Percentiles rank a stretch among this genome's conserved stretches.
These are phyloP conservation scores for Eleusine coracana DNA, from an alignment of 176 grass and related monocot species.

Conservation along the genomic window DNA sequence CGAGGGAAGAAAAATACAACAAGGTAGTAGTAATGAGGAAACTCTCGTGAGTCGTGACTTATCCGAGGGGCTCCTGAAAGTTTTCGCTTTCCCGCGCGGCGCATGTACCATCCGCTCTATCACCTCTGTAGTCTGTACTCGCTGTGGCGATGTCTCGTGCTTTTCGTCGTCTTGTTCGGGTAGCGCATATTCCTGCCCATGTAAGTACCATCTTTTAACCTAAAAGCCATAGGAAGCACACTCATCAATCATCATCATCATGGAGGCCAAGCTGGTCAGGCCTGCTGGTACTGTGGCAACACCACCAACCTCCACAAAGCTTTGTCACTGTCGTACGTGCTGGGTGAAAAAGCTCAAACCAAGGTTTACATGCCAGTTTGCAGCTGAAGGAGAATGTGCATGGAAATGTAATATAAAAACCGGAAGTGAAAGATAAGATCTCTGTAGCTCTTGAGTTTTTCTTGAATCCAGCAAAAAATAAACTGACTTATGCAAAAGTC, in stretches of 20 bases:
- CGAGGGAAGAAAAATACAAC: not conserved
- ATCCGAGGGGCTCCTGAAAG: not conserved
- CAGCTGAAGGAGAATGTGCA: too few relatives aligned
- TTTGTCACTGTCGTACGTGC: not conserved
- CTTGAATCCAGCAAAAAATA: too few relatives aligned
- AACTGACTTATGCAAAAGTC: too few relatives aligned
- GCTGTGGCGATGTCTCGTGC: not conserved
- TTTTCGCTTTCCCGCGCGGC: not conserved
- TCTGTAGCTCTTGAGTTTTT: too few relatives aligned
- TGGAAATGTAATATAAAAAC: too few relatives aligned
- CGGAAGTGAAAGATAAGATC: too few relatives aligned
- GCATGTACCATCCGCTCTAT: not conserved
- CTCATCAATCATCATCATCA: not conserved
- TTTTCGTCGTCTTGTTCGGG: constrained; percentile 14
- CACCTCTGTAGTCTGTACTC: not conserved
- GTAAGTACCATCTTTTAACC: not conserved
- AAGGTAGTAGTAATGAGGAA: not conserved
- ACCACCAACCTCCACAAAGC: constrained; percentile 36
- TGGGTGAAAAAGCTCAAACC: not conserved
- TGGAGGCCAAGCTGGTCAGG: not conserved
- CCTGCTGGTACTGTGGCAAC: not conserved
- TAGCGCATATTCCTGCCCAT: constrained; percentile 13
- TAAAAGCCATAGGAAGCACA: not conserved
- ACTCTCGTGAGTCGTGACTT: not conserved
- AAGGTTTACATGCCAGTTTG: too few relatives aligned